Base-by-base conservation (phyloP, 1,284 basidiomycete genomes). In the Hymenochaete sp. region DNA sequence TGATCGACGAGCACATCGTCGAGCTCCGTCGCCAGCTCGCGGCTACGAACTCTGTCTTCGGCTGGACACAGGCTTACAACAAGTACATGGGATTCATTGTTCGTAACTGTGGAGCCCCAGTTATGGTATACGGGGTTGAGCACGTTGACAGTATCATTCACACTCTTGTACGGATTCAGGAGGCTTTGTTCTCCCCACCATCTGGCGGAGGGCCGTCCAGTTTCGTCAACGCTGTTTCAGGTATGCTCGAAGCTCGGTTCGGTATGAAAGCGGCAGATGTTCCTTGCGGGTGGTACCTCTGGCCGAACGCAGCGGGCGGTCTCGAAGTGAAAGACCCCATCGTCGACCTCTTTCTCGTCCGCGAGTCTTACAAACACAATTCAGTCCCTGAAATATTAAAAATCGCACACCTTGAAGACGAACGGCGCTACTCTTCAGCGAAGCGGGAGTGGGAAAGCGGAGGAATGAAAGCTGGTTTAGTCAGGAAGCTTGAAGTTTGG, bases 251-350 rank as follows among this genome's bases (percentile, higher is more conserved):
- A 32, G 50, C 56, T 24, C 60, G 62, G 2, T 68, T 69, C 38
- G 60, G 56, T 2, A 54, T 66, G 10, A 48, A 45, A n/a, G 18
- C 44, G 16, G 28, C 24, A 2, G 62, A 67, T 44, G 55, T 71
- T 5, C 68, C 68, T 0, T 59, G 62, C 33, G 68, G 68, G 2
- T 70, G 67, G 51, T 69, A 69, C 57, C 68, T 68, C 53, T 62
- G 68, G 42, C 66, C 69, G 0, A 61, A 68, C 32, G 53, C 57
- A 21, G 60, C 54, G 25, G 69, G 69, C 28, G 67, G 68, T 0
- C 56, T 70, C 29, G 65, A 65, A 48, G 52, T 70, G 14, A 62
- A 58, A 19, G 65, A 70, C 38, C 58, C 63, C 2, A 59, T 70
- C 52, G 56, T 68, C 21, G 66, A 68, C 35, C 54, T 67, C n/a